Evolutionary conservation across 495 filamentous ascomycete genomes (phyloP).

Genomic region (Pyronema domesticum): DNA sequence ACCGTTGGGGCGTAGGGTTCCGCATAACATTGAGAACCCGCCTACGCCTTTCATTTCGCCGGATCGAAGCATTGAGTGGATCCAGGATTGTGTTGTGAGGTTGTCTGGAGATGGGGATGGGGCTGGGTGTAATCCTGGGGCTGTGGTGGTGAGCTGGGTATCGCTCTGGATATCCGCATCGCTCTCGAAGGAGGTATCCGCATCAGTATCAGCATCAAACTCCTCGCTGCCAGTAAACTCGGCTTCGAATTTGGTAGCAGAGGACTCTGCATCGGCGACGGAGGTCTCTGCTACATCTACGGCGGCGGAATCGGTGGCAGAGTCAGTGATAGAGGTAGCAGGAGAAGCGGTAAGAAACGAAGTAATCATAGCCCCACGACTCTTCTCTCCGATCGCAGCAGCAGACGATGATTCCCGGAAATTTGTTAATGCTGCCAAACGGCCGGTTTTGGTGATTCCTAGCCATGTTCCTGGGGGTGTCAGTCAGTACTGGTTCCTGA

Average conservation of each 20-base stretch:
- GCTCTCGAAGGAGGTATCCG: no score
- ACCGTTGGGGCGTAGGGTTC: slow-evolving; percentile 40
- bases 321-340: slow-evolving; percentile 9
- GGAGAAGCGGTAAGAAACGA: slow-evolving; percentile 46
- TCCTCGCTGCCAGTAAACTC: no score
- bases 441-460: slow-evolving; percentile 67
- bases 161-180: neutral
- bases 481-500: slow-evolving; percentile 22
- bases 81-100: slow-evolving; percentile 35
- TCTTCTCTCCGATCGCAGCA: slow-evolving; percentile 20
- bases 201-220: no score
- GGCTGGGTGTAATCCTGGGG: no score
- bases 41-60: slow-evolving; percentile 59
- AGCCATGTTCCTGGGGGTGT: slow-evolving; percentile 62
- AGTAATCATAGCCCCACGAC: slow-evolving; percentile 63
- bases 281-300: no score
- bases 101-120: neutral
- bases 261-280: no score
- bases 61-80: slow-evolving; percentile 45
- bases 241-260: no score
- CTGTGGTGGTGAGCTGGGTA: no score
- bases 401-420: slow-evolving; percentile 51
- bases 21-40: slow-evolving; percentile 84
- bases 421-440: slow-evolving; percentile 84
- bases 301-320: slow-evolving; percentile 4